These are phyloP conservation scores for Mycena epipterygia DNA, from an alignment of 768 basidiomycete genomes.

Conservation along the genomic window DNA sequence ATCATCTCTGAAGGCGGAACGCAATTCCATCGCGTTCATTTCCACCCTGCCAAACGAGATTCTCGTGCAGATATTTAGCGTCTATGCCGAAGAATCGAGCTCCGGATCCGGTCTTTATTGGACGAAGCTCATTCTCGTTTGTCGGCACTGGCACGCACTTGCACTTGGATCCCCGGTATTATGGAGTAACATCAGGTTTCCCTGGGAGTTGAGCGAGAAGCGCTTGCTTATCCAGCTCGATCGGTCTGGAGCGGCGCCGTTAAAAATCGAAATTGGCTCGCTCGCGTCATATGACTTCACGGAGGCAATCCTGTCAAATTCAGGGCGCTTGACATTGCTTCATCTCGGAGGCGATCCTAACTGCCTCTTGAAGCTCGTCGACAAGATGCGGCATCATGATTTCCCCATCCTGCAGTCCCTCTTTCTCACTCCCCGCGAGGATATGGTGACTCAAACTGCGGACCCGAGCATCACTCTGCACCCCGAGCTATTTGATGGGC, in stretches of 20 bases:
- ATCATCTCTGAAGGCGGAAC: background rate
- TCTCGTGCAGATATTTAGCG: background rate
- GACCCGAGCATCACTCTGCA: background rate
- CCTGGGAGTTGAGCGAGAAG: background rate
- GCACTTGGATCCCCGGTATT: background rate
- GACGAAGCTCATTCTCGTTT: background rate
- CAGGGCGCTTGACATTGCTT: background rate
- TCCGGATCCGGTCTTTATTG: background rate
- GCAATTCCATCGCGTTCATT: background rate
- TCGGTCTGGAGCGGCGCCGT: background rate
- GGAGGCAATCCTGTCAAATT: background rate
- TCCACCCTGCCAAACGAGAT: background rate
- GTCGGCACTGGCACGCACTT: background rate
- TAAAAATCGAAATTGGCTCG: background rate
- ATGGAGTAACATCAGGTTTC: background rate
- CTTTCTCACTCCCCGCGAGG: background rate
- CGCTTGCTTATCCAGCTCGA: background rate
- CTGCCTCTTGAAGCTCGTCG: background rate
- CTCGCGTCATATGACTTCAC: background rate
- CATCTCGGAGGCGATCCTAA: background rate
- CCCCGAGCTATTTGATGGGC: background rate
- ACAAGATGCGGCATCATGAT: background rate
- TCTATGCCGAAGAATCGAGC: background rate
- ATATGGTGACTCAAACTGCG: background rate
- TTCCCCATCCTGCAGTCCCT: background rate